Conservation (phyloP, 129 eudicot species). For the Flaveria bidentis region DNA sequence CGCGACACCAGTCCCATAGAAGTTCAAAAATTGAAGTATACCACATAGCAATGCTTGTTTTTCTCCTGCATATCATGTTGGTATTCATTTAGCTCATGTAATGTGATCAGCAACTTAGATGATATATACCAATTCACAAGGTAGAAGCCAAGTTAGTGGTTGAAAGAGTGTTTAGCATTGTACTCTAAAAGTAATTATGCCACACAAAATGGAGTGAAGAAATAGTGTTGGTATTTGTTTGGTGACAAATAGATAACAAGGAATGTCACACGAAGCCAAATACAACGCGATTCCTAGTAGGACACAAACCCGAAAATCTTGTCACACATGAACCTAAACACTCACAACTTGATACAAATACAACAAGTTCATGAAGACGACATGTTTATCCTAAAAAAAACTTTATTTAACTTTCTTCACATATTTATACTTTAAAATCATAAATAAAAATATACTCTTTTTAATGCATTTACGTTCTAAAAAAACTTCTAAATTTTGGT, state of each 20-base stretch:
- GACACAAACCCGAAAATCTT: too few species aligned
- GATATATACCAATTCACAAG: not conserved
- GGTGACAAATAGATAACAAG: not conserved
- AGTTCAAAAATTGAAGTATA: conserved; percentile 57
- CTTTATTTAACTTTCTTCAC: too few species aligned
- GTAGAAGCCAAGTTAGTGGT: not conserved
- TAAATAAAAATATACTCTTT: too few species aligned
- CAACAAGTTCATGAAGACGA: too few species aligned
- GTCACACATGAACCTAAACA: too few species aligned
- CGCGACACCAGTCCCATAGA: conserved; percentile 75
- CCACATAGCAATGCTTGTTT: conserved; percentile 57
- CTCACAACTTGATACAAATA: too few species aligned
- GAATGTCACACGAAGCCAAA: too few species aligned
- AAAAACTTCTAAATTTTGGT: too few species aligned
- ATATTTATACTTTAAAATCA: too few species aligned
- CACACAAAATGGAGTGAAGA: not conserved
- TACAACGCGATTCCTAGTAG: too few species aligned
- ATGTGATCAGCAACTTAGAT: not conserved
- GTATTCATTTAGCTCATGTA: conserved; percentile 11
- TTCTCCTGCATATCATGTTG: conserved; percentile 38
- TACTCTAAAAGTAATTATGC: not conserved
- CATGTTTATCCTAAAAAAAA: too few species aligned
- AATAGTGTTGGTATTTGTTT: not conserved
- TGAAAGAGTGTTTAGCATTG: not conserved
- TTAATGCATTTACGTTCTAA: too few species aligned